These are phyloP conservation scores for Allium cepa DNA, from an alignment of 106 monocot genomes.

Conservation along the genomic window DNA sequence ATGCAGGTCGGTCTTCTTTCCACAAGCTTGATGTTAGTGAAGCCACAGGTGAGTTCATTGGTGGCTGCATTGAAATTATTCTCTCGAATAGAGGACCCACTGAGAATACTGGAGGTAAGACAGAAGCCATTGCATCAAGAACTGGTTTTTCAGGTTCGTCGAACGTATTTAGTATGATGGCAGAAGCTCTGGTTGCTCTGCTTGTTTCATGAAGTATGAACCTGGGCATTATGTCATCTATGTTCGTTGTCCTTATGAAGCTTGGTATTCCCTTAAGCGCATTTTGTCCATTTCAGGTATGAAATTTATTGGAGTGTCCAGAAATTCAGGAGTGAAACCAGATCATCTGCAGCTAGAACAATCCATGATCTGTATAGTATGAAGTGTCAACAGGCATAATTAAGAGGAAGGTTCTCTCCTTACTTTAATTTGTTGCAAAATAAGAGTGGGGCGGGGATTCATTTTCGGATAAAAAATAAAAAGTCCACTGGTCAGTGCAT, in stretches of 20 bases:
- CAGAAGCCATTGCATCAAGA: background rate
- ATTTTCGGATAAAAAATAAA: background rate
- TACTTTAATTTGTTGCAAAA: background rate
- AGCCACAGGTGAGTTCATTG: background rate
- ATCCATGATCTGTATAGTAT: background rate
- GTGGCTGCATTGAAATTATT: background rate
- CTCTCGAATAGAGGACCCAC: background rate
- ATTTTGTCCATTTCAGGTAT: constrained; percentile 2
- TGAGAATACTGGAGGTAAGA: background rate
- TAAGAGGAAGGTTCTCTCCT: background rate
- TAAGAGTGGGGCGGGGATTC: background rate
- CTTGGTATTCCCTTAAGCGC: background rate
- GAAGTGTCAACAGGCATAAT: background rate
- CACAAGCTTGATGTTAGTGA: background rate
- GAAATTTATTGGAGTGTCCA: constrained; percentile 4
- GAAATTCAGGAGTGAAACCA: background rate
- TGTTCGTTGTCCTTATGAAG: background rate
- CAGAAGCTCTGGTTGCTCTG: background rate
- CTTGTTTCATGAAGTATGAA: background rate
- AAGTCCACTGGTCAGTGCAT: no score
- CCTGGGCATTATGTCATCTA: background rate
- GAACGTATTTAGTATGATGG: constrained; percentile 1
- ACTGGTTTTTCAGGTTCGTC: background rate
- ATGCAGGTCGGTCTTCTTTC: background rate
- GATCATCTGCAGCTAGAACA: background rate